A percentile compares a stretch with the other conserved stretches of the same genome.
These are phyloP conservation scores for Fusarium sambucinum DNA, from an alignment of 2,329 filamentous ascomycete genomes.

Conservation along the genomic window DNA sequence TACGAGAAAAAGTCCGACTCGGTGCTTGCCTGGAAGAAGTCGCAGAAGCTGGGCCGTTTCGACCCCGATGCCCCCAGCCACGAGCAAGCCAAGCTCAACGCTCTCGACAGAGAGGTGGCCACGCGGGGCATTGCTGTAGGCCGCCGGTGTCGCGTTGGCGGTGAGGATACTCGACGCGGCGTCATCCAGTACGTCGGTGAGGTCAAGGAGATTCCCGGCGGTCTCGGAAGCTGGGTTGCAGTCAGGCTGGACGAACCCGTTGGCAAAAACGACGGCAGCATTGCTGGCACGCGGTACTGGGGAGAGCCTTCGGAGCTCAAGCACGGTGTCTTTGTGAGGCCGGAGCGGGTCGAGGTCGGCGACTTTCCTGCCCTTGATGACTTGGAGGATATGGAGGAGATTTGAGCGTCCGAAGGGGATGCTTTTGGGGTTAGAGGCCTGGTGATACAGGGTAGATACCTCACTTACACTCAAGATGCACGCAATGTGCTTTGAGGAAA, in stretches of 20 bases:
- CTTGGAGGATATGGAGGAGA: constrained; percentile 82
- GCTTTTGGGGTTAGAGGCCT: background rate
- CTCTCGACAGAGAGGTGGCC: constrained; percentile 76
- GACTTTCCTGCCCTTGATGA: constrained; percentile 79
- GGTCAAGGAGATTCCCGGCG: constrained; percentile 78
- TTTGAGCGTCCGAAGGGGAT: constrained; percentile 54
- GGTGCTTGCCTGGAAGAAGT: constrained; percentile 94
- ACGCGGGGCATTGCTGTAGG: constrained; percentile 74
- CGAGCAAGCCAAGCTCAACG: constrained; percentile 77
- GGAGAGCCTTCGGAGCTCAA: constrained; percentile 72
- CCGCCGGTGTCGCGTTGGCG: constrained; percentile 73
- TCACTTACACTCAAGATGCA: background rate
- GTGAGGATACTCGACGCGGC: constrained; percentile 77
- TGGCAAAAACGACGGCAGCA: constrained; percentile 84
- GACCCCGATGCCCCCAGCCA: constrained; percentile 83
- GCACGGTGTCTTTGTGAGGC: constrained; percentile 81
- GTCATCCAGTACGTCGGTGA: constrained; percentile 78
- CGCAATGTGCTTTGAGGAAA: background rate
- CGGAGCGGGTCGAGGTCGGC: constrained; percentile 81
- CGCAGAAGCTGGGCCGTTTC: constrained; percentile 95
- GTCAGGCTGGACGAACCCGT: constrained; percentile 82
- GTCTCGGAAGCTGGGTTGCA: constrained; percentile 77
- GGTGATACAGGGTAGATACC: background rate
- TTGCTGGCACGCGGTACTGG: constrained; percentile 77
- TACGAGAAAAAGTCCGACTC: constrained; percentile 90